Percentiles rank a stretch among this genome's conserved stretches.
Evolutionary conservation across 208 protist species (phyloP).

Genomic region (Naegleria lovaniensis): DNA sequence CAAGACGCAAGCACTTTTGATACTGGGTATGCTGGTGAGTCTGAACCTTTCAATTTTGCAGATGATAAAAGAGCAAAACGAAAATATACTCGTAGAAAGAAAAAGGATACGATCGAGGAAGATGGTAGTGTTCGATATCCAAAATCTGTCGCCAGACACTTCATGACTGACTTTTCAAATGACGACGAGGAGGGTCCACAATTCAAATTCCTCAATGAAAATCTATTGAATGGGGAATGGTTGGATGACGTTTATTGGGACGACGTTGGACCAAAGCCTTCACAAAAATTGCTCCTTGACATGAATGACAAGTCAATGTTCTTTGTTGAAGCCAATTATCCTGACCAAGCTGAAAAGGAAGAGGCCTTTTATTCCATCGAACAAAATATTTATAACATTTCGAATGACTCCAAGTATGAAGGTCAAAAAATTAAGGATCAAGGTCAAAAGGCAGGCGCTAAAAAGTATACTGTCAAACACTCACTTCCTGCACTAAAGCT

Average conservation of each 20-base stretch:
- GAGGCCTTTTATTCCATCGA: neutral
- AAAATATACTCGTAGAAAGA: slow-evolving; percentile 6
- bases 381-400: neutral
- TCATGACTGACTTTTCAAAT: neutral
- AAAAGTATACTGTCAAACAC: slow-evolving; percentile 14
- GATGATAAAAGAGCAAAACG: neutral
- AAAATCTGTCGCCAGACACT: neutral
- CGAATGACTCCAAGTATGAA: slow-evolving; percentile 19
- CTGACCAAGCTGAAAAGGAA: neutral
- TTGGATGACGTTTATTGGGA: neutral
- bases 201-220: neutral
- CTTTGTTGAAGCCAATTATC: neutral
- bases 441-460: neutral
- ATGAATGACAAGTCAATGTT: slow-evolving; percentile 17
- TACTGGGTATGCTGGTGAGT: neutral
- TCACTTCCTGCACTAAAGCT: neutral
- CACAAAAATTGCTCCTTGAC: slow-evolving; percentile 3
- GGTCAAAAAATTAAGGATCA: neutral
- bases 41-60: neutral
- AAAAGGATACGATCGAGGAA: neutral
- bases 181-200: neutral
- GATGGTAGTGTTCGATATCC: neutral
- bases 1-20: neutral
- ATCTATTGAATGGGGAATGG: neutral
- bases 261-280: neutral